Evolutionary conservation across 495 filamentous ascomycete genomes (phyloP), one percentile per base, ranked within the genome.

Genomic region (Penicillium pancosmium): DNA sequence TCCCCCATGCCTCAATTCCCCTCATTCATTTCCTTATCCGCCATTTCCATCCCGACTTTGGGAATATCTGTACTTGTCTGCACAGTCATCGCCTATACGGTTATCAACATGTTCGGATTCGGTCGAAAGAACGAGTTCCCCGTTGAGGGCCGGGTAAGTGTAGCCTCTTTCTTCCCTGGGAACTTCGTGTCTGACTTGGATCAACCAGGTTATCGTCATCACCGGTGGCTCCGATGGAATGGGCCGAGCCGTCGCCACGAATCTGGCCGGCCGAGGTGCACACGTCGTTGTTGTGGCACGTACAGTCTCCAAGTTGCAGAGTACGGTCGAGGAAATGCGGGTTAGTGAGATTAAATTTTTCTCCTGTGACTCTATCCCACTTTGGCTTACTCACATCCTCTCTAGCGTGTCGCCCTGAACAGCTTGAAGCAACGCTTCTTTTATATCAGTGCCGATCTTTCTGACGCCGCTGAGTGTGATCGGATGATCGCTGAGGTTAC

Each of bases 221-320:
- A 98, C 94, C 12, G 94, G 94, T 40, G 93, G 86, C 53, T 98
- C 95, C 1, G 89, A 96, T 68, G 94, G 94, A 50, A 91, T 97
- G 89, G 94, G 94, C 60, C 84, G 81, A 65, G 84, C 81, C 47
- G 83, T 88, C 16, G 93, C 86, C 4, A 78, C 82, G 19, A 81
- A 91, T 55, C 82, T 98, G 18, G 83, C 94, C 5, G 72, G 77
- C 54, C 94, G 91, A 78, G 94, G 94, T 60, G 95, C 95, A 50
- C 88, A 91, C 69, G 72, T 98, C 15, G 84, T 93, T 58, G 85
- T 98, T 55, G 88, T 97, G 43, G 87, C 94, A 11, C 87, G 94
- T 52, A 88, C 88, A 61, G 74, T 83, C 27, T 70, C 72, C 49
- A 95, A 93, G 68, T 91, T 98, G n/a, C 75, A 91, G 61, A 77